phyloP scores from a whole-genome alignment of 371 early-diverging fungal species.

The Rhizopus stolonifer region DNA sequence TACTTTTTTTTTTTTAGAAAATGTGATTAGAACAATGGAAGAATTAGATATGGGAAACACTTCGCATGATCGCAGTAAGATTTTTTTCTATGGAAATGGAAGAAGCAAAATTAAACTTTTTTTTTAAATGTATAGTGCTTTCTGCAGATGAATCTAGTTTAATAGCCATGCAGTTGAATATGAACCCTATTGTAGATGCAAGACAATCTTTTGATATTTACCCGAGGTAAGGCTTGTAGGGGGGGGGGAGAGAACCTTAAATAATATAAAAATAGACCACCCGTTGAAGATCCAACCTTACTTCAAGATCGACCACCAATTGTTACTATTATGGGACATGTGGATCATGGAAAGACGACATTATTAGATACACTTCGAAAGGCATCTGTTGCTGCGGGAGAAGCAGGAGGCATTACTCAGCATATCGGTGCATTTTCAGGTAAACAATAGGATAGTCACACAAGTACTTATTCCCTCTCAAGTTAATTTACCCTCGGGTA shows the following conservation, averaged over 20 bases:
- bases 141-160: slow-evolving; percentile 82
- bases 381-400: slow-evolving; percentile 89
- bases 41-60: slow-evolving; percentile 76
- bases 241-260: not conserved
- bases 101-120: too few relatives aligned
- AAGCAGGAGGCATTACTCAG: slow-evolving; percentile 97
- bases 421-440: slow-evolving; percentile 98
- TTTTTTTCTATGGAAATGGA: not conserved
- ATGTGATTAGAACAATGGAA: slow-evolving; percentile 68
- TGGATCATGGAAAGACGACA: slow-evolving; percentile 98
- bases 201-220: slow-evolving; percentile 58
- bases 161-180: slow-evolving; percentile 82
- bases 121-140: slow-evolving; percentile 53
- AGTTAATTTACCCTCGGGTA: slow-evolving; percentile 63
- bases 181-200: slow-evolving; percentile 77
- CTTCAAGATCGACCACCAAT: slow-evolving; percentile 85
- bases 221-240: too few relatives aligned
- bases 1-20: slow-evolving; percentile 35
- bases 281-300: slow-evolving; percentile 68
- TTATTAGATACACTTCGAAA: slow-evolving; percentile 92
- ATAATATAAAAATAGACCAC: slow-evolving; percentile 35
- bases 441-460: not conserved
- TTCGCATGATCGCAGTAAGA: slow-evolving; percentile 64
- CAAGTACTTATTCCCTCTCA: slow-evolving; percentile 4
- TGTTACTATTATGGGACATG: slow-evolving; percentile 98